These are phyloP conservation scores for Podila epicladia DNA, from an alignment of 192 early-diverging fungal species.

Conservation along the genomic window DNA sequence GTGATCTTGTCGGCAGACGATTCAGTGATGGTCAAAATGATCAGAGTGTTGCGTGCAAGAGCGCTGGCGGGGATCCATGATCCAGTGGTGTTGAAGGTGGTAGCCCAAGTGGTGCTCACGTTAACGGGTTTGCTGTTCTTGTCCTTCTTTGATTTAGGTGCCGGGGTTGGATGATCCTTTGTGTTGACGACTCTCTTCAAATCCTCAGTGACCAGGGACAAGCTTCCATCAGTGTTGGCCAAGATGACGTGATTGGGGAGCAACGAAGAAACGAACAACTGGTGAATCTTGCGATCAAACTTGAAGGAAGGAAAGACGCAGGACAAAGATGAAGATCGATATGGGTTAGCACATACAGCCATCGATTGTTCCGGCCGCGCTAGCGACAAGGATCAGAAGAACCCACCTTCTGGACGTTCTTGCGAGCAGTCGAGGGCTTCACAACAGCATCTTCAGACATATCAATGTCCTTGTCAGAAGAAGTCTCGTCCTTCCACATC, in stretches of 20 bases:
- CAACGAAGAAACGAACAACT: constrained; percentile 53
- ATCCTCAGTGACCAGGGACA: constrained; percentile 56
- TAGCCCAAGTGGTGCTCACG: constrained; percentile 50
- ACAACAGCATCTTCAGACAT: constrained; percentile 24
- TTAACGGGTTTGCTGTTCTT: constrained; percentile 6
- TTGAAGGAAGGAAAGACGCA: background rate
- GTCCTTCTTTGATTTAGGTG: constrained; percentile 1
- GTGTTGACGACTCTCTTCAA: constrained; percentile 53
- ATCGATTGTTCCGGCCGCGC: background rate
- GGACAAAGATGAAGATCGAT: background rate
- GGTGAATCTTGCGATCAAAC: constrained; percentile 57
- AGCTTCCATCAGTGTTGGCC: constrained; percentile 52
- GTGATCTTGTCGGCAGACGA: constrained; percentile 8
- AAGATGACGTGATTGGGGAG: constrained; percentile 55
- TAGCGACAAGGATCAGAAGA: no score
- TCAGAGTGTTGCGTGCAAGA: constrained; percentile 46
- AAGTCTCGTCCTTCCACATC: constrained; percentile 57
- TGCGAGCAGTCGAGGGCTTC: constrained; percentile 36
- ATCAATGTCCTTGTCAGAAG: constrained; percentile 13
- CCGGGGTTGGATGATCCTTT: constrained; percentile 17
- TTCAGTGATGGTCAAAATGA: constrained; percentile 52
- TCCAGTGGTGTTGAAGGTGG: constrained; percentile 51
- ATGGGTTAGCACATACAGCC: background rate
- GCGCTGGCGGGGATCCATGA: constrained; percentile 57
- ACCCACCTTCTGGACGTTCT: constrained; percentile 30